These are phyloP conservation scores for Pichia thaimueangensis DNA, from an alignment of 805 yeast genomes.

Conservation along the genomic window DNA sequence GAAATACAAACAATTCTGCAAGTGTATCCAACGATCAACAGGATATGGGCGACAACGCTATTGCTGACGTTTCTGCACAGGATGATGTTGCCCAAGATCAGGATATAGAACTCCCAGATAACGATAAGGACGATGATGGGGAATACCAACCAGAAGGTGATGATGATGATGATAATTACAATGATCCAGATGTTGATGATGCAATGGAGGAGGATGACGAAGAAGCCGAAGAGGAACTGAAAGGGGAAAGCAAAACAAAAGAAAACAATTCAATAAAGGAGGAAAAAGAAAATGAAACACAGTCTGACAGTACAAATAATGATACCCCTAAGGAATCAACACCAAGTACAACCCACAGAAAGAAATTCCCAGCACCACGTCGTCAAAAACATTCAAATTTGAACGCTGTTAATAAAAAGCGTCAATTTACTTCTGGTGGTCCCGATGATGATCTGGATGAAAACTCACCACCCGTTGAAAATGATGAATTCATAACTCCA, in stretches of 20 bases:
- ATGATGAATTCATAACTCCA: conserved; percentile 74
- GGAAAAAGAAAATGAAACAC: background rate
- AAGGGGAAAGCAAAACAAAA: background rate
- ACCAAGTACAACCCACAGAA: no score
- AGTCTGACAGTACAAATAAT: conserved; percentile 12
- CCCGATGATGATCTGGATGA: conserved; percentile 24
- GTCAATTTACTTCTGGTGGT: conserved; percentile 11
- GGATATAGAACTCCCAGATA: conserved; percentile 12
- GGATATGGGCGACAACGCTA: conserved; percentile 15
- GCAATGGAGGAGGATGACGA: background rate
- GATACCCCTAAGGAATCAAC: no score
- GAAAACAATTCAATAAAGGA: background rate
- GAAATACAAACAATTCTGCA: no score
- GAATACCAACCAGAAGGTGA: conserved; percentile 20
- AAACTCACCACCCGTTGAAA: conserved; percentile 36
- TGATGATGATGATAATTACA: conserved; percentile 19
- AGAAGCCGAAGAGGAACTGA: background rate
- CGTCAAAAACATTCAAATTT: conserved; percentile 3
- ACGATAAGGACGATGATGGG: conserved; percentile 8
- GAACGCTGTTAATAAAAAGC: conserved; percentile 15
- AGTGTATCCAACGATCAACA: background rate
- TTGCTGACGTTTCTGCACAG: background rate
- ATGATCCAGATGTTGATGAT: background rate
- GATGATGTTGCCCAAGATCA: conserved; percentile 14
- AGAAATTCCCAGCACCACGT: background rate